Evolutionary conservation across 352 stramenopile species (phyloP).

Genomic region (Phytophthora europaea): DNA sequence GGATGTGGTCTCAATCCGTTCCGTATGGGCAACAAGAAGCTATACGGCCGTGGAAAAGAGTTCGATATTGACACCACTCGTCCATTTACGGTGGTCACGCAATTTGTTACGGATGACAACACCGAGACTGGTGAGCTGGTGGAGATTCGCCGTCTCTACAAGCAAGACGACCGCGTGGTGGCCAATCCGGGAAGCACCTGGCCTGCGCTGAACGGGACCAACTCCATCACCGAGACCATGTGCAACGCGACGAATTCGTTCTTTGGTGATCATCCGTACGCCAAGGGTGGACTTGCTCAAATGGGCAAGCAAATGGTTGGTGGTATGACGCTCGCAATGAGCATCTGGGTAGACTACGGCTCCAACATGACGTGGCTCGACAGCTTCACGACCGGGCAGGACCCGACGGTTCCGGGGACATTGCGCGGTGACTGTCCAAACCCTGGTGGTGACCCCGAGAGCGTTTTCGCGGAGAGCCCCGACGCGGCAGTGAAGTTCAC

Average conservation of each 20-base stretch:
- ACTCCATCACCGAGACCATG: not conserved
- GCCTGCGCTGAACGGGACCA: not conserved
- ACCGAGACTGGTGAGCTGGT: not conserved
- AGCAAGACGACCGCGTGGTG: slow-evolving; percentile 1
- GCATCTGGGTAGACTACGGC: slow-evolving; percentile 4
- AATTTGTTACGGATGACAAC: not conserved
- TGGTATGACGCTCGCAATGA: not conserved
- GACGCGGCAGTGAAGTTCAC: slow-evolving; percentile 2
- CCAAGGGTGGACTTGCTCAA: not conserved
- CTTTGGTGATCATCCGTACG: slow-evolving; percentile 1
- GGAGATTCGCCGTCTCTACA: slow-evolving; percentile 4
- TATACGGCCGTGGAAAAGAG: not conserved
- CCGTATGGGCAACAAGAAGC: slow-evolving; percentile 2
- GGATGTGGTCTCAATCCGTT: not conserved
- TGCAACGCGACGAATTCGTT: not conserved
- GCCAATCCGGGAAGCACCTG: not conserved
- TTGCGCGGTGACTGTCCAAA: not conserved
- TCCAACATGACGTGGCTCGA: slow-evolving; percentile 5
- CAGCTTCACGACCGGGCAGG: not conserved
- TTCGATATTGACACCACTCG: slow-evolving; percentile 3
- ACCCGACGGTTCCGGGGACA: not conserved
- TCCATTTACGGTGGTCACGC: not conserved
- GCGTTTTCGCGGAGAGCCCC: not conserved
- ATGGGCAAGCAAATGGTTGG: slow-evolving; percentile 6
- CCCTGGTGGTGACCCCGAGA: slow-evolving; percentile 2